phyloP scores from a whole-genome alignment of 345 rosid species.

The Iberis pinnata region DNA sequence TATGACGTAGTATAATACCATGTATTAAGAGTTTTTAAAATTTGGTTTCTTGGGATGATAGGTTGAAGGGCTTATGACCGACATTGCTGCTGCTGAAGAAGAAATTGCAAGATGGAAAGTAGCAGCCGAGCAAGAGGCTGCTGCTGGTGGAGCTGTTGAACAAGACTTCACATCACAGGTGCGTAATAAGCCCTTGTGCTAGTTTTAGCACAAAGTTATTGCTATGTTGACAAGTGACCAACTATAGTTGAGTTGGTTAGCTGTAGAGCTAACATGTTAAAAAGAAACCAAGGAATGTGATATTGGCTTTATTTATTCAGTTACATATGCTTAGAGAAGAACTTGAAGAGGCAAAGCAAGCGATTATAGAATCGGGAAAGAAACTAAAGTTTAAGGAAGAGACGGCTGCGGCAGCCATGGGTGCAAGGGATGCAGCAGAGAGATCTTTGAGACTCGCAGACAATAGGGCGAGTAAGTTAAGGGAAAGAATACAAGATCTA shows the following conservation, averaged over 20 bases:
- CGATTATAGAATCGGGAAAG: constrained; percentile 67
- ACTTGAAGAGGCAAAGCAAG: constrained; percentile 80
- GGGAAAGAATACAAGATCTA: constrained; percentile 87
- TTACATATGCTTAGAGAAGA: constrained; percentile 59
- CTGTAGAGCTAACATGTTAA: too few species aligned
- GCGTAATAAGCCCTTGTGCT: not conserved
- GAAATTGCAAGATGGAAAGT: constrained; percentile 97
- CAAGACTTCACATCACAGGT: constrained; percentile 74
- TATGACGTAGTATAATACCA: not conserved
- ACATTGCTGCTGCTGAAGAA: constrained; percentile 96
- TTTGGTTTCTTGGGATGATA: constrained; percentile 20
- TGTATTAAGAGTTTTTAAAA: not conserved
- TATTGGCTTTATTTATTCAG: constrained; percentile 36
- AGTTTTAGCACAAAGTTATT: too few species aligned
- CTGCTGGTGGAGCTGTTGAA: constrained; percentile 93
- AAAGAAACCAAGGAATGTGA: not conserved
- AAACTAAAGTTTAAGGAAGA: constrained; percentile 93
- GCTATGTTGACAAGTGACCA: not conserved
- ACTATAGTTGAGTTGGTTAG: not conserved
- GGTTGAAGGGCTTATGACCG: constrained; percentile 98
- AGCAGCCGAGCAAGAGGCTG: constrained; percentile 99
- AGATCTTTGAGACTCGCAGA: constrained; percentile 83
- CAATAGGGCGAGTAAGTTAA: constrained; percentile 72
- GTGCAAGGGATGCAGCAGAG: constrained; percentile 99
- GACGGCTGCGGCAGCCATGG: constrained; percentile 94